Base-by-base conservation (phyloP, 768 basidiomycete genomes). In the Lentinus brumalis region DNA sequence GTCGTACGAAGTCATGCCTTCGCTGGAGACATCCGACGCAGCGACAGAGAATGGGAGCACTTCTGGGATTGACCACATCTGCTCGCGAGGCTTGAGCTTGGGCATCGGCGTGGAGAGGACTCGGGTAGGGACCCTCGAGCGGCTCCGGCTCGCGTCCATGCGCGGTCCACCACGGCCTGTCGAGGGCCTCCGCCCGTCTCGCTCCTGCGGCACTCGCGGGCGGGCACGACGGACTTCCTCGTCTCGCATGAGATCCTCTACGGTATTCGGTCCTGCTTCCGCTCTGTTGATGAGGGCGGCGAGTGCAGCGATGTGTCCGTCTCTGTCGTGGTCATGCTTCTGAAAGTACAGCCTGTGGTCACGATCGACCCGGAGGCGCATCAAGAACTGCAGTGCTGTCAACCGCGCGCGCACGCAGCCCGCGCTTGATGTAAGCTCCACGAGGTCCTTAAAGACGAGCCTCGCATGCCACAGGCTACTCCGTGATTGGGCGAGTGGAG, bases 301-400 rank as follows among this genome's bases (percentile, higher is more conserved):
- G 7, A 94, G 83, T 46, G 79, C 78, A 5, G 72, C 66, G 31
- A 86, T 79, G 45, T 87, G 79, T 7, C 84, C 83, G 53, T 89
- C 80, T 2, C 78, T 75, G 63, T 90, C 88, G 63, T 81, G 79
- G 18, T 75, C 77, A 15, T 73, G 74, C 46, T 81, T 75, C 18
- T 83, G 80, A 57, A 89, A 88, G 72, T 88, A 97, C 42, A 98
- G 69, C 11, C 88, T 81, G 69, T 99, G 96, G 66, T 95, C 91
- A 0, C 92, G 86, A 70, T 97, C 96, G 0, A 91, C 94, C 57
- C 96, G 82, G 18, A 98, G 78, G 14, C 93, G 86, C 79, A 95
- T 86, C 64, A 97, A 71, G 78, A 96, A 97, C 70, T 94, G 92
- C 18, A 98, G 77, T 4, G 89, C 80, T 12, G 85, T 78, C 16